phyloP scores from a whole-genome alignment of 75 land plant species.

The Adiantum capillusveneris region DNA sequence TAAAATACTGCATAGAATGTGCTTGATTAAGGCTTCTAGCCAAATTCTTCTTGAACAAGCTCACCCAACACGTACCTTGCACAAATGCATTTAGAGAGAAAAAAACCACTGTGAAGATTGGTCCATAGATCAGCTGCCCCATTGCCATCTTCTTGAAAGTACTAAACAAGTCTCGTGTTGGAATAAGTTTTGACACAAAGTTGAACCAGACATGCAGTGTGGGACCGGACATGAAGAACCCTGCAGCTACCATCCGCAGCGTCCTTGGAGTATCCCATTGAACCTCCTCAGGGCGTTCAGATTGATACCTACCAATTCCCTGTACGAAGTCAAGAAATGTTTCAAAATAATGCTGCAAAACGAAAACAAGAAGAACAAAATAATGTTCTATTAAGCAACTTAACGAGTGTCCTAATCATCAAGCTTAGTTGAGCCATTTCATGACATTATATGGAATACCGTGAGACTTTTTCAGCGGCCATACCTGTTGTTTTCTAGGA shows the following conservation, averaged over 20 bases:
- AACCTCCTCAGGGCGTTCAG: conserved; percentile 1
- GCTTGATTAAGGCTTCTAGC: too few species aligned
- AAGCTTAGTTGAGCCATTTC: too few species aligned
- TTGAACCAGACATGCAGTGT: conserved; percentile 33
- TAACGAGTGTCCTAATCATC: too few species aligned
- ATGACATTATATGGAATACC: too few species aligned
- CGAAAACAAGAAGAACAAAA: neutral
- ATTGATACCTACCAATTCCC: neutral
- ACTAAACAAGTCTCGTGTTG: conserved; percentile 12
- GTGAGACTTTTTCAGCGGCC: too few species aligned
- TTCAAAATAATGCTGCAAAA: neutral
- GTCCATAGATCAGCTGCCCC: conserved; percentile 22
- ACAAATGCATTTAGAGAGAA: conserved; percentile 29
- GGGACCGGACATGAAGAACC: conserved; percentile 24
- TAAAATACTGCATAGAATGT: too few species aligned
- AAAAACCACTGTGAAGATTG: conserved; percentile 16
- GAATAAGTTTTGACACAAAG: conserved; percentile 15
- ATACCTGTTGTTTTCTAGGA: too few species aligned
- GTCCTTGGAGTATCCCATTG: conserved; percentile 27
- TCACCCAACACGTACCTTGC: conserved; percentile 14
- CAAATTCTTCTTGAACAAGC: too few species aligned
- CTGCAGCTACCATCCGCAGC: conserved; percentile 21
- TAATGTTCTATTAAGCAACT: too few species aligned
- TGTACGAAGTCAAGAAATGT: neutral
- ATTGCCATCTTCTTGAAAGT: conserved; percentile 22